Evolutionary conservation across 2,329 filamentous ascomycete genomes (phyloP), one percentile per base, ranked within the genome.

Genomic region (Thielaviopsis cerberus): DNA sequence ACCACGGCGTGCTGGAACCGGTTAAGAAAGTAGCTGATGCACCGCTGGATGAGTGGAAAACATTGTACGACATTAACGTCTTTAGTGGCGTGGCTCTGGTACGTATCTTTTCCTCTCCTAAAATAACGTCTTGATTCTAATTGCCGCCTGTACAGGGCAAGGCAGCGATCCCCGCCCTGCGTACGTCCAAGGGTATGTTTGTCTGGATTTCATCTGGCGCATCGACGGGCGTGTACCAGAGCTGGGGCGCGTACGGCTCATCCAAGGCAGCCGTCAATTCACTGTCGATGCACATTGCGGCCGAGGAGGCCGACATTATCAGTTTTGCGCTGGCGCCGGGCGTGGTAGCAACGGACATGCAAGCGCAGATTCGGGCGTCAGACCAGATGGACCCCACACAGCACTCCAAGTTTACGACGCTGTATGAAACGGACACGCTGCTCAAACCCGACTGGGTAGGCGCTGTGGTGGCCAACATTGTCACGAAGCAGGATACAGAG

Each of bases 271-370:
- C 86, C 1, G 67, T 92, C 65, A 94, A 94, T 68, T 87, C 91
- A 64, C 71, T 95, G 4, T 82, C 83, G 0, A 71, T 77, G 50
- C 88, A 90, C 37, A 69, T 96, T 37, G 80, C 80, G 0, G 75
- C 76, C 1, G 90, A 96, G 67, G 90, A 95, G 68, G 81, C 84
- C 1, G 75, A 82, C 15, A 81, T 95, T 51, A 86, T 79, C 0
- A 82, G 80, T 13, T 71, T 95, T 0, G 76, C 86, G 0, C 73
- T 96, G 34, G 76, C 83, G 3, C 90, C 90, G 0, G 90, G 90
- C 1, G 81, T 86, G 52, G 85, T 94, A 7, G 86, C 95, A 66
- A 96, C 90, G 0, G 84, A 84, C 55, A 96, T 96, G 90, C 90
- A 95, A 68, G 76, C 76, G n/a, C 78, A 85, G 59, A 79, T 98